phyloP scores from a whole-genome alignment of 768 basidiomycete species.

The Lactifluus volemus region DNA sequence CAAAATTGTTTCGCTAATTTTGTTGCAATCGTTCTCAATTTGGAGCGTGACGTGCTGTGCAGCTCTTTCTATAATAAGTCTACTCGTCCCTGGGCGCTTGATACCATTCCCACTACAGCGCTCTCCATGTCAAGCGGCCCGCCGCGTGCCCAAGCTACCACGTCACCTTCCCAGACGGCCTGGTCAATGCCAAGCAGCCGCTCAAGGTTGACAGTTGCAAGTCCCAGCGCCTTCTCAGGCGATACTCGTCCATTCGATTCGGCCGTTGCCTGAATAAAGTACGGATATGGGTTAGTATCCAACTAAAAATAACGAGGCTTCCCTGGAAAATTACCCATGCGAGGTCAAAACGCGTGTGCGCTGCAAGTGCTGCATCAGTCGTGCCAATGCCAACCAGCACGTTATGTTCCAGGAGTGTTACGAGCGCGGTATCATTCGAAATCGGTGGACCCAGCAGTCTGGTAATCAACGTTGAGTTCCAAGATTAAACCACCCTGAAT shows the following conservation, averaged over 20 bases:
- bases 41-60: too few species aligned
- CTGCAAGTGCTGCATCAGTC: slow-evolving; percentile 26
- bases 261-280: slow-evolving; percentile 29
- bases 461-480: slow-evolving; percentile 10
- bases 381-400: slow-evolving; percentile 57
- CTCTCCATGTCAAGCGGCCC: slow-evolving; percentile 29
- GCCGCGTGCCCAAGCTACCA: slow-evolving; percentile 29
- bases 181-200: slow-evolving; percentile 30
- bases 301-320: neutral
- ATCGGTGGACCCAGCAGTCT: slow-evolving; percentile 67
- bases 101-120: slow-evolving; percentile 29
- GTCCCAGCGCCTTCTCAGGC: slow-evolving; percentile 28
- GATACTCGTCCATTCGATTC: slow-evolving; percentile 33
- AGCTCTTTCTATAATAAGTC: slow-evolving; percentile 21
- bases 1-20: too few species aligned
- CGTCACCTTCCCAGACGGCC: slow-evolving; percentile 19
- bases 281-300: neutral
- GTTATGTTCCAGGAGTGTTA: slow-evolving; percentile 44
- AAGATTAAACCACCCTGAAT: neutral
- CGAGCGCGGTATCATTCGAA: slow-evolving; percentile 40
- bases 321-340: slow-evolving; percentile 29
- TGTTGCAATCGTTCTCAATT: too few species aligned
- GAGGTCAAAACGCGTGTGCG: slow-evolving; percentile 31
- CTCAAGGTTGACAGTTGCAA: slow-evolving; percentile 37
- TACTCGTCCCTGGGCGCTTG: slow-evolving; percentile 23